Evolutionary conservation across 768 basidiomycete species (phyloP).

Genomic region (Mycena vulgaris): DNA sequence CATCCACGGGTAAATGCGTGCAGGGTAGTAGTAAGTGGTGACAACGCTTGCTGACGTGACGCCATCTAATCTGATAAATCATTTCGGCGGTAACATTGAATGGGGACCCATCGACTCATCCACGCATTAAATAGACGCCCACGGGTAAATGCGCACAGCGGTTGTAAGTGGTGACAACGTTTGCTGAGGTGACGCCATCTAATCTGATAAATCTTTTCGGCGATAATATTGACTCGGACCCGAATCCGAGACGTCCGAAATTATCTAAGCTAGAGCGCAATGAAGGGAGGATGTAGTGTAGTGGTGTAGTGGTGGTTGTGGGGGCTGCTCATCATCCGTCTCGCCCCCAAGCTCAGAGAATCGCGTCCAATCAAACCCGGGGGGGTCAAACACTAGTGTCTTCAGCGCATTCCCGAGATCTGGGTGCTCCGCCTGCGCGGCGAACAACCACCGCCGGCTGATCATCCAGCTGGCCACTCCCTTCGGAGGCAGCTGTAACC

Average conservation of each 20-base stretch:
- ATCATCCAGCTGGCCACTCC: slow-evolving; percentile 84
- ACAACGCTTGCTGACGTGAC: not conserved
- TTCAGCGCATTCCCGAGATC: slow-evolving; percentile 63
- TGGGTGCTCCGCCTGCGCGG: slow-evolving; percentile 57
- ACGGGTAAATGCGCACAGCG: not conserved
- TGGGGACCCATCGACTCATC: not conserved
- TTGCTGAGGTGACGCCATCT: not conserved
- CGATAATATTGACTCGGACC: no score
- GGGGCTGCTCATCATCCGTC: slow-evolving; percentile 50
- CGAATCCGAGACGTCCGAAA: not conserved
- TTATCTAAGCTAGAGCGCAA: slow-evolving; percentile 50
- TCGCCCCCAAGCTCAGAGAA: slow-evolving; percentile 70
- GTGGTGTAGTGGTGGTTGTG: slow-evolving; percentile 39
- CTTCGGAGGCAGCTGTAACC: slow-evolving; percentile 70
- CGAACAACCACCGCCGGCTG: slow-evolving; percentile 73
- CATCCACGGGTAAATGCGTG: not conserved
- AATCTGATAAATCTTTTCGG: slow-evolving; percentile 8
- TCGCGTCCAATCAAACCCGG: slow-evolving; percentile 65
- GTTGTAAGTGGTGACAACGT: not conserved
- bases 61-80: slow-evolving; percentile 1
- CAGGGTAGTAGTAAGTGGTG: not conserved
- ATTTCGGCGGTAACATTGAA: no score
- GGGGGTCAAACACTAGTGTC: slow-evolving; percentile 62
- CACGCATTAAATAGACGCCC: not conserved
- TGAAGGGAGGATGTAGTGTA: slow-evolving; percentile 52